Conservation (phyloP, 305 asterid genomes). For the Striga hermonthica region DNA sequence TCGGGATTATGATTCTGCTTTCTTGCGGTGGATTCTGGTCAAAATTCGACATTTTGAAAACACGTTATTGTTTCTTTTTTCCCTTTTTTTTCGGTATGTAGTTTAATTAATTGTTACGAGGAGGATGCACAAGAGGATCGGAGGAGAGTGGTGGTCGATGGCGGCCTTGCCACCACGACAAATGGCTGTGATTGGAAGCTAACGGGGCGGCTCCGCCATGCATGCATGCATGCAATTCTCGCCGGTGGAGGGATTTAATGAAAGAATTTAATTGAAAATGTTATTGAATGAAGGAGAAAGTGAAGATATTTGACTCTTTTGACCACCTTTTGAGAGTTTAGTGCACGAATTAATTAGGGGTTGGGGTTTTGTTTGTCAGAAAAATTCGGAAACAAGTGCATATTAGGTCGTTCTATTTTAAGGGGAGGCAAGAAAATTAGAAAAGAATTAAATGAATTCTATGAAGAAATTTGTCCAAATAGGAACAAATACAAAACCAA, state of each 20-base stretch:
- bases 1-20: slow-evolving; percentile 20
- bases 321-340: slow-evolving; percentile 4
- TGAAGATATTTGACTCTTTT: not conserved
- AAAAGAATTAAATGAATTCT: too few relatives aligned
- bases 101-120: not conserved
- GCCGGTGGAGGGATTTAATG: slow-evolving; percentile 1
- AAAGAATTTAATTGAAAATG: not conserved
- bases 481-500: too few relatives aligned
- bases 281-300: not conserved
- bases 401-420: too few relatives aligned
- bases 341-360: not conserved
- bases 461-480: too few relatives aligned
- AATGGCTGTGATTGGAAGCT: too few relatives aligned
- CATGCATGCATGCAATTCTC: slow-evolving; percentile 32
- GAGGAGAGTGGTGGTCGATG: slow-evolving; percentile 18
- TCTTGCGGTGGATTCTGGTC: slow-evolving; percentile 30
- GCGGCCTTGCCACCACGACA: too few relatives aligned
- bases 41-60: slow-evolving; percentile 12
- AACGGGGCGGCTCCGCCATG: slow-evolving; percentile 31
- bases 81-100: not conserved
- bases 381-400: slow-evolving; percentile 2
- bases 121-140: slow-evolving; percentile 22
- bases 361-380: not conserved
- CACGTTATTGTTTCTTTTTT: not conserved
- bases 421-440: too few relatives aligned